Evolutionary conservation across 495 filamentous ascomycete species (phyloP), one percentile per base, ranked within the genome.

Genomic region (Penicillium coprophilum): DNA sequence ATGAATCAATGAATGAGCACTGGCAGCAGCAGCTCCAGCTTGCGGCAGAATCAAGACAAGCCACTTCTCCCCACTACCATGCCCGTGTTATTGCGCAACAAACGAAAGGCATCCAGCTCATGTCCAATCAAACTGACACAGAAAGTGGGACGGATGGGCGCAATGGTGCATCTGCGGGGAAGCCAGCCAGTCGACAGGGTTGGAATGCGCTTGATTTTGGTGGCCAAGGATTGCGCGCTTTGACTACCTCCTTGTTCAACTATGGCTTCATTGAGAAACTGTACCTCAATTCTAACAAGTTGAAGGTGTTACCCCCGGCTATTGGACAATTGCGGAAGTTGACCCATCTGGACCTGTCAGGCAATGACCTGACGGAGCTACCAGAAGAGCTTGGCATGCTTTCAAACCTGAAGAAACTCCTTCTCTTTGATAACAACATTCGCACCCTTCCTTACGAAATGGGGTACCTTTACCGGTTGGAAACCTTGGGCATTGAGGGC

Each of bases 361-460:
- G 87, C 68, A 99, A 99, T 64, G 81, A 91, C 17, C 76, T 99
- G 21, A 82, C 78, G 8, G 86, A 89, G 64, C 77, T 99, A 8
- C 94, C 94, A 6, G 84, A 89, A 17, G 93, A 99, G 78, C 84
- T 97, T 49, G 95, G 94, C 60, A 97, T 97, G 92, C 87, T 96
- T 56, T 90, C 90, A 39, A 90, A 88, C 58, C 76, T 99, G 47
- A 87, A 86, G 66, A 82, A 83, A 39, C 80, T 99, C 1, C 74
- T 88, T 20, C 75, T 96, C 3, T 96, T 96, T 67, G 90, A 97
- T 70, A 99, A 99, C 69, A 77, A 87, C 44, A 85, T 99, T 50
- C 83, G 81, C 49, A 84, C 80, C 7, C 80, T 99, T 19, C 95
- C 94, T 6, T 85, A 79, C 62, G 92, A 97, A 68, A 74, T 99